Percentiles rank a stretch among this genome's conserved stretches.
phyloP scores from a whole-genome alignment of 2,329 filamentous ascomycete genomes.

The Didymella arachidicola region DNA sequence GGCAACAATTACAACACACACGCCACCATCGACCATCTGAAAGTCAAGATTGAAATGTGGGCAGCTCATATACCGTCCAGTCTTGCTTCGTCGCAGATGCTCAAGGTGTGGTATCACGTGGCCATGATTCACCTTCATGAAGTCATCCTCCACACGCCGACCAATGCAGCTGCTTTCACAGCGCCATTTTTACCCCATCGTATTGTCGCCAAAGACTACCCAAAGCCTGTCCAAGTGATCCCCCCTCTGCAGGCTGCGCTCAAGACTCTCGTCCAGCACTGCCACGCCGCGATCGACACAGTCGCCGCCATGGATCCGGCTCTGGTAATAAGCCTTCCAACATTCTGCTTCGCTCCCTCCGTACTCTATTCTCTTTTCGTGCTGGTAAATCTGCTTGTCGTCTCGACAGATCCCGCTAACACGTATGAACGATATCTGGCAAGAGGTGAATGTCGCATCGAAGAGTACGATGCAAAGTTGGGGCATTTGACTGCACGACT shows the following conservation, averaged over 20 bases:
- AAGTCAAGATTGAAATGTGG: constrained; percentile 34
- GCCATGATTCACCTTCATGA: constrained; percentile 37
- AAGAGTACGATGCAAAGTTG: constrained; percentile 31
- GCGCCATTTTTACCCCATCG: constrained; percentile 39
- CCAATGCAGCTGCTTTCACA: constrained; percentile 37
- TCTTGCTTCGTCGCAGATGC: constrained; percentile 29
- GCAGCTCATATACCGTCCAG: constrained; percentile 32
- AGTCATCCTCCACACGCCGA: constrained; percentile 35
- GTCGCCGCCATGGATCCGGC: constrained; percentile 34
- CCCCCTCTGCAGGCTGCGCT: constrained; percentile 28
- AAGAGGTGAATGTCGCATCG: constrained; percentile 31
- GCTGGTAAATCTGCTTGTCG: constrained; percentile 34
- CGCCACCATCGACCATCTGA: constrained; percentile 26
- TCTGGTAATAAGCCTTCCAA: constrained; percentile 32
- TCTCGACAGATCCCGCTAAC: constrained; percentile 33
- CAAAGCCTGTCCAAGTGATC: constrained; percentile 30
- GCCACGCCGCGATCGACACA: constrained; percentile 35
- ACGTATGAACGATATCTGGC: constrained; percentile 34
- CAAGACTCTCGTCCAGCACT: constrained; percentile 29
- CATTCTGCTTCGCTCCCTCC: constrained; percentile 36
- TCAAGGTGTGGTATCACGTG: constrained; percentile 37
- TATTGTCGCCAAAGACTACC: constrained; percentile 37
- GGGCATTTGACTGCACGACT: constrained; percentile 25
- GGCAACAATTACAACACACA: constrained; percentile 33
- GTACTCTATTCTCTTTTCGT: constrained; percentile 37